phyloP scores from a whole-genome alignment of 805 yeast genomes.

The Henningerozyma blattae region DNA sequence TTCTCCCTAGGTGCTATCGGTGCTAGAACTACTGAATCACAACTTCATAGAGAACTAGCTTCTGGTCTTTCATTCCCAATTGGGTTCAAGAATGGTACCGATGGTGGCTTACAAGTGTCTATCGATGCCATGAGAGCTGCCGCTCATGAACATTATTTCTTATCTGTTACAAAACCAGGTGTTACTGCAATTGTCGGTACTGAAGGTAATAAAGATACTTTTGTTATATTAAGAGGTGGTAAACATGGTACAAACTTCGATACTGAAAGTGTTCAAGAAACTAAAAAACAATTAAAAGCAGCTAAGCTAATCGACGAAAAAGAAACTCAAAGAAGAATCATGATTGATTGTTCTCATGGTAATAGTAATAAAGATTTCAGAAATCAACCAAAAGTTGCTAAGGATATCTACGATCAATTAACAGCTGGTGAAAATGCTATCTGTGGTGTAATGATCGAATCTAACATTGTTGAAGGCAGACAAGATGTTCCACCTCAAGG shows the following conservation, averaged over 20 bases:
- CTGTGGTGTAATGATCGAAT: slow-evolving; percentile 94
- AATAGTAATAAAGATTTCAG: slow-evolving; percentile 88
- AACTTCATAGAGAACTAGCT: slow-evolving; percentile 92
- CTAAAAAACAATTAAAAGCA: slow-evolving; percentile 48
- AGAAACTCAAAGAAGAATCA: slow-evolving; percentile 47
- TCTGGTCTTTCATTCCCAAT: slow-evolving; percentile 98
- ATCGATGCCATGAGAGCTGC: slow-evolving; percentile 92
- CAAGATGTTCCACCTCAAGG: slow-evolving; percentile 66
- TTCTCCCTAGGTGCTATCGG: slow-evolving; percentile 96
- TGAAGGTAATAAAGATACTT: slow-evolving; percentile 89
- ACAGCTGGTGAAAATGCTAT: slow-evolving; percentile 67
- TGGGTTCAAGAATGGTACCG: slow-evolving; percentile 98
- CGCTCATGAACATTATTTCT: slow-evolving; percentile 82
- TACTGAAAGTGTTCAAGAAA: slow-evolving; percentile 59
- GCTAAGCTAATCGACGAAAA: slow-evolving; percentile 34
- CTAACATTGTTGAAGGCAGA: slow-evolving; percentile 82
- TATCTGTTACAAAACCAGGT: slow-evolving; percentile 96
- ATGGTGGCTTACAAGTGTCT: slow-evolving; percentile 86
- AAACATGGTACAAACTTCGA: slow-evolving; percentile 89
- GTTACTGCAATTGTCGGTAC: slow-evolving; percentile 94
- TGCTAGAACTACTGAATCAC: slow-evolving; percentile 98
- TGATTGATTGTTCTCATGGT: slow-evolving; percentile 98
- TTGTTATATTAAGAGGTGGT: slow-evolving; percentile 93
- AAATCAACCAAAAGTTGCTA: slow-evolving; percentile 91
- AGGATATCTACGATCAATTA: slow-evolving; percentile 71